phyloP scores from a whole-genome alignment of 192 early-diverging fungal species.

The Coemansia sp. region DNA sequence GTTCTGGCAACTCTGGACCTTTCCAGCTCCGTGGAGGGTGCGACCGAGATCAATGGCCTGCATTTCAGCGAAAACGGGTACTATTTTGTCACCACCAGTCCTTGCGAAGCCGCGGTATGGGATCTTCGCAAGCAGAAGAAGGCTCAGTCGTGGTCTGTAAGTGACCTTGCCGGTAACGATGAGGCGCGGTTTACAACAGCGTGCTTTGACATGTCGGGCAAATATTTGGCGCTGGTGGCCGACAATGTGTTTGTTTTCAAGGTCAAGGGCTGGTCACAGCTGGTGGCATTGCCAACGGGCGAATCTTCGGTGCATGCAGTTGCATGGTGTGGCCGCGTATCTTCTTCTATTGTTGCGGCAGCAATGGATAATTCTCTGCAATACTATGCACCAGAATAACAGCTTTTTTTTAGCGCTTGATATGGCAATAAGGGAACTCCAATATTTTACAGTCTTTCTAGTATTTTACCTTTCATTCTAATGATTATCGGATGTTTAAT shows the following conservation, averaged over 20 bases:
- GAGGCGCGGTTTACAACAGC: conserved; percentile 20
- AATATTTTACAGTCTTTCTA: no score
- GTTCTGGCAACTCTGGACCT: conserved; percentile 53
- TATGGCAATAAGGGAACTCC: no score
- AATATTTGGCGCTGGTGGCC: conserved; percentile 77
- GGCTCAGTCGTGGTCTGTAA: conserved; percentile 23
- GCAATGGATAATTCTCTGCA: conserved; percentile 24
- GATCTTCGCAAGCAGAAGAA: conserved; percentile 85
- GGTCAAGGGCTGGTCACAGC: conserved; percentile 62
- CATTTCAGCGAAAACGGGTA: conserved; percentile 95
- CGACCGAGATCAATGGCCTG: conserved; percentile 59
- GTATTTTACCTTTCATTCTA: no score
- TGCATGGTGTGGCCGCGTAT: conserved; percentile 1
- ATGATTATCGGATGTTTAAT: no score
- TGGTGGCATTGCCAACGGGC: conserved; percentile 11
- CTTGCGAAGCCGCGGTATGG: conserved; percentile 82
- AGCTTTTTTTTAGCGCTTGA: no score
- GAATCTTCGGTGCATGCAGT: conserved; percentile 1
- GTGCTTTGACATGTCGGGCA: conserved; percentile 77
- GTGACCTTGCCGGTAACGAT: conserved; percentile 8
- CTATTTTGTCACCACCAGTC: conserved; percentile 76
- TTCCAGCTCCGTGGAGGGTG: conserved; percentile 16
- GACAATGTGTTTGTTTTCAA: conserved; percentile 60
- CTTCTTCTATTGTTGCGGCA: conserved; percentile 10
- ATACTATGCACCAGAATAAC: conserved; percentile 11